Percentiles rank a stretch among this genome's conserved stretches.
Evolutionary conservation across 2,329 filamentous ascomycete genomes (phyloP).

Genomic region (Sporothrix schenckii): DNA sequence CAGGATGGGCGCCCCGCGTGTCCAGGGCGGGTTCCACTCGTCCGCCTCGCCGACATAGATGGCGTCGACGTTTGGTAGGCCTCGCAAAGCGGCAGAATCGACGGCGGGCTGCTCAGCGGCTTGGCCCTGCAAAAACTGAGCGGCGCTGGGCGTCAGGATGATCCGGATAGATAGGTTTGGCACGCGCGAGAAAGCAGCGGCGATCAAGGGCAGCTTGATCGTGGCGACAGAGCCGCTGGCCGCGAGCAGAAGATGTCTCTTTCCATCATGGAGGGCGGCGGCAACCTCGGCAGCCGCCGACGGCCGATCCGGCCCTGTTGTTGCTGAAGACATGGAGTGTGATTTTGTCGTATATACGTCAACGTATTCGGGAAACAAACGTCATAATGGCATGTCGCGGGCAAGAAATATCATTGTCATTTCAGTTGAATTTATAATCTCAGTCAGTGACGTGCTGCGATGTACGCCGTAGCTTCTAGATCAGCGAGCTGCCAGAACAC

Average conservation of each 20-base stretch:
- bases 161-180: conserved; percentile 76
- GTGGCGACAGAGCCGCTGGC: conserved; percentile 69
- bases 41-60: conserved; percentile 85
- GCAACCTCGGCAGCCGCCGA: conserved; percentile 42
- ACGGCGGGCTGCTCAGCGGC: conserved; percentile 74
- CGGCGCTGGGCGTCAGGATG: conserved; percentile 73
- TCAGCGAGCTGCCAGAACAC: conserved; percentile 12
- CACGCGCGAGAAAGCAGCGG: conserved; percentile 54
- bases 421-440: conserved; percentile 17
- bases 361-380: neutral
- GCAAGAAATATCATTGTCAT: neutral
- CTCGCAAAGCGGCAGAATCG: conserved; percentile 51
- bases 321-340: neutral
- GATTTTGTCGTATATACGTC: no score
- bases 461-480: neutral
- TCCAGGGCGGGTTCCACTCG: conserved; percentile 75
- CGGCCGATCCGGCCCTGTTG: neutral
- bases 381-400: neutral
- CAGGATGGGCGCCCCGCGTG: conserved; percentile 74
- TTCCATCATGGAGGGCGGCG: conserved; percentile 45
- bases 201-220: conserved; percentile 76
- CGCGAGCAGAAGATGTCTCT: conserved; percentile 49
- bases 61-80: conserved; percentile 72
- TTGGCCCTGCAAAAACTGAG: conserved; percentile 76
- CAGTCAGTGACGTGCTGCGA: neutral